A percentile compares a stretch with the other conserved stretches of the same genome.
phyloP scores from a whole-genome alignment of 176 grass and related monocot species.

The Miscanthus lutarioriparius region DNA sequence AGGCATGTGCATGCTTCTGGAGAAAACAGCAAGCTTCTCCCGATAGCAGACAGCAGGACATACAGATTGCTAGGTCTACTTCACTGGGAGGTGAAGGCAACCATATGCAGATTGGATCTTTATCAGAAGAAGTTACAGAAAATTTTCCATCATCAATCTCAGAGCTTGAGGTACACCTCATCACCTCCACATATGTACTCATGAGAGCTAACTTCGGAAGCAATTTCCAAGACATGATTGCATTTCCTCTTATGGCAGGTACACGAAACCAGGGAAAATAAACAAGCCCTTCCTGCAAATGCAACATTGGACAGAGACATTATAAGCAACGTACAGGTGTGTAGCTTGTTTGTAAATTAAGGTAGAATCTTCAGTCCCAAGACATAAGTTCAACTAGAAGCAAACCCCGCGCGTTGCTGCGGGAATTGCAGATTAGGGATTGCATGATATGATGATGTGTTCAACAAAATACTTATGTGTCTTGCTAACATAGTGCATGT shows the following conservation, averaged over 20 bases:
- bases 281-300: slow-evolving; percentile 13
- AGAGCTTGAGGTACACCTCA: slow-evolving; percentile 3
- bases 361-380: background rate
- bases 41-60: background rate
- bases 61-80: slow-evolving; percentile 12
- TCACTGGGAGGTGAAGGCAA: slow-evolving; percentile 26
- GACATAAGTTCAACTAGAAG: background rate
- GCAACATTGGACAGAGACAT: background rate
- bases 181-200: background rate
- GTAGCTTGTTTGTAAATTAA: slow-evolving; percentile 10
- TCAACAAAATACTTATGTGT: too few species aligned
- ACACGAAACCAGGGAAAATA: background rate
- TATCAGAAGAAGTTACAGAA: slow-evolving; percentile 30
- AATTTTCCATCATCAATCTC: background rate
- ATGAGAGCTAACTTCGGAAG: background rate
- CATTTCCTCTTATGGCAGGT: slow-evolving; percentile 23
- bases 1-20: background rate
- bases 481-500: too few species aligned
- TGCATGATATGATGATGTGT: too few species aligned
- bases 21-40: slow-evolving; percentile 19
- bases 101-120: slow-evolving; percentile 24
- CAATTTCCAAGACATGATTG: background rate
- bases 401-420: too few species aligned
- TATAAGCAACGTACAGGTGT: slow-evolving; percentile 21
- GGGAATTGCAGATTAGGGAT: too few species aligned